Evolutionary conservation across 768 basidiomycete species (phyloP).

Genomic region (Psilocybe sp.): DNA sequence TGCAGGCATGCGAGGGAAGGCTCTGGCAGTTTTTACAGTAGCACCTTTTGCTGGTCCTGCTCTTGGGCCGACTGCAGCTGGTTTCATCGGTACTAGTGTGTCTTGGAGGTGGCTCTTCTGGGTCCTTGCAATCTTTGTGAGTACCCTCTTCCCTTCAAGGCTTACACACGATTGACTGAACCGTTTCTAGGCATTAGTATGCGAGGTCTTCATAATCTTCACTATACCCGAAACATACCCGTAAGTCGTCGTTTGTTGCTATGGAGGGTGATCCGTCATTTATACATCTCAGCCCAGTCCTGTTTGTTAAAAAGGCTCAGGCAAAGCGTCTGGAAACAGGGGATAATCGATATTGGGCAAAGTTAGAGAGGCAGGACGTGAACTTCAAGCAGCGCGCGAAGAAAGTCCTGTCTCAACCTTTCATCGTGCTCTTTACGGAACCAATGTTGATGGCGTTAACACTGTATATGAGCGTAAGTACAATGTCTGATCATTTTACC

Average conservation of each 20-base stretch:
- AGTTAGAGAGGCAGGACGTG: slow-evolving; percentile 41
- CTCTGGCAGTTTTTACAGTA: slow-evolving; percentile 61
- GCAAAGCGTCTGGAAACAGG: slow-evolving; percentile 49
- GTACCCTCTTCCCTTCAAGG: slow-evolving; percentile 13
- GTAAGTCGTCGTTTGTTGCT: slow-evolving; percentile 26
- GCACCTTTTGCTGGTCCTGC: slow-evolving; percentile 70
- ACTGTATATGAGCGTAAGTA: slow-evolving; percentile 56
- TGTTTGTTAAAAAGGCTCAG: slow-evolving; percentile 53
- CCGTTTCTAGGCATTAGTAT: slow-evolving; percentile 40
- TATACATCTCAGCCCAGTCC: slow-evolving; percentile 38
- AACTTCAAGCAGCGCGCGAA: slow-evolving; percentile 39
- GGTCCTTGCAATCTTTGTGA: slow-evolving; percentile 55
- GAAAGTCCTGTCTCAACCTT: slow-evolving; percentile 53
- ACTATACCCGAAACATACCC: slow-evolving; percentile 68
- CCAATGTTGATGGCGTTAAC: slow-evolving; percentile 66
- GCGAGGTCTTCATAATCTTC: slow-evolving; percentile 46
- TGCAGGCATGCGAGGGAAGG: slow-evolving; percentile 56
- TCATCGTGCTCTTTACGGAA: slow-evolving; percentile 61
- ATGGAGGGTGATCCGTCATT: background rate
- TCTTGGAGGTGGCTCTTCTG: slow-evolving; percentile 72
- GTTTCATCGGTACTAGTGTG: slow-evolving; percentile 39
- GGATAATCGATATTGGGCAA: slow-evolving; percentile 49
- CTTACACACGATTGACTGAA: background rate
- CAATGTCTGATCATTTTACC: slow-evolving; percentile 1
- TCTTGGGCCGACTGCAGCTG: slow-evolving; percentile 52